phyloP scores from a whole-genome alignment of 148 eudicot species.

The Cornus florida region DNA sequence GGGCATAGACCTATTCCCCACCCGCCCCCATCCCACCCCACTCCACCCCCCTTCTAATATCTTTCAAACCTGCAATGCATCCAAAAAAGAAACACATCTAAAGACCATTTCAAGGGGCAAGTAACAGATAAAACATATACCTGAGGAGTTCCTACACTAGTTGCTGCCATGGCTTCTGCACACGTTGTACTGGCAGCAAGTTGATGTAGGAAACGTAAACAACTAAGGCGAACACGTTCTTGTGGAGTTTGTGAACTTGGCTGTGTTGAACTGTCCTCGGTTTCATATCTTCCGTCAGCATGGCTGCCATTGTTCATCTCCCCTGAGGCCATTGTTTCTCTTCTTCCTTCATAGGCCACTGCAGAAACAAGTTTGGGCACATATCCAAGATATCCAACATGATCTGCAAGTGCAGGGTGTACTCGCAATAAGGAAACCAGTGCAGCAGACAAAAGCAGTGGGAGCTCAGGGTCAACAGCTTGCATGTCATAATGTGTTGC shows the following conservation, averaged over 20 bases:
- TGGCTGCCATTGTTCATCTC: slow-evolving; percentile 44
- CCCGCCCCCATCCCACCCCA: too few species aligned
- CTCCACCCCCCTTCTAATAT: too few species aligned
- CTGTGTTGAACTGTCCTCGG: slow-evolving; percentile 53
- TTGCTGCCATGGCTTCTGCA: slow-evolving; percentile 99
- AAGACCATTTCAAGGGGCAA: neutral
- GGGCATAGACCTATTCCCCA: too few species aligned
- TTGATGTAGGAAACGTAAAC: slow-evolving; percentile 95
- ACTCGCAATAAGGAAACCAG: slow-evolving; percentile 90
- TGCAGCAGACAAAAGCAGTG: slow-evolving; percentile 94
- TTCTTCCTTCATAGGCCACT: slow-evolving; percentile 93
- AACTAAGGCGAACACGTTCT: slow-evolving; percentile 96
- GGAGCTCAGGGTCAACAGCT: slow-evolving; percentile 84
- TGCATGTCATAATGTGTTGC: slow-evolving; percentile 85
- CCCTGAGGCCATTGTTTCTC: slow-evolving; percentile 84
- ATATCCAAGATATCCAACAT: slow-evolving; percentile 98
- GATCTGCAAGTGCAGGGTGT: slow-evolving; percentile 99
- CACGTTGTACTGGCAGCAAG: slow-evolving; percentile 98
- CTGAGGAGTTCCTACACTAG: slow-evolving; percentile 97
- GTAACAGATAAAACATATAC: slow-evolving; percentile 28
- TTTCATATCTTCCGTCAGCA: slow-evolving; percentile 41
- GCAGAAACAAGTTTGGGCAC: slow-evolving; percentile 97
- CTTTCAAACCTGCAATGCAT: neutral
- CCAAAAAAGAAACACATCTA: neutral
- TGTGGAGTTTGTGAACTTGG: slow-evolving; percentile 75